phyloP scores from a whole-genome alignment of 208 protist genomes.

The Leishmania mexicana region DNA sequence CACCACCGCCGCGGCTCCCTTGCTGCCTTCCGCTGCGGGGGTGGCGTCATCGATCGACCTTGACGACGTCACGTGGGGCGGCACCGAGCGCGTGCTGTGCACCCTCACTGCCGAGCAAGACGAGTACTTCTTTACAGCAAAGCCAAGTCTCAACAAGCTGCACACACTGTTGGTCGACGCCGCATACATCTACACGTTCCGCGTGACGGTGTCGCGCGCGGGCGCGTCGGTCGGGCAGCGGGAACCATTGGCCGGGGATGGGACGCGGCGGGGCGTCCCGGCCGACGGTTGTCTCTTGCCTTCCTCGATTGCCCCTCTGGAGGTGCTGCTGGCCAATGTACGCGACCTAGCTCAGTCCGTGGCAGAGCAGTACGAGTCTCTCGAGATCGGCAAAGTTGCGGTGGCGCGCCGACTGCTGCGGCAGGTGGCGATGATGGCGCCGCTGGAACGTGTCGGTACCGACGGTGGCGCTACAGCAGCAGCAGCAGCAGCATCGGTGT shows the following conservation, averaged over 20 bases:
- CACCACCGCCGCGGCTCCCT: background rate
- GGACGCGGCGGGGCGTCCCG: background rate
- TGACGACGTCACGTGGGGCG: conserved; percentile 45
- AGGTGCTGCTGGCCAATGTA: conserved; percentile 25
- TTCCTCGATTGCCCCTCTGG: conserved; percentile 11
- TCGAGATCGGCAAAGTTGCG: conserved; percentile 19
- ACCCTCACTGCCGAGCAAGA: conserved; percentile 63
- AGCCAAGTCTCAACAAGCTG: conserved; percentile 57
- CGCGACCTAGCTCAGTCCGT: conserved; percentile 19
- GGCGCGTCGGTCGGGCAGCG: background rate
- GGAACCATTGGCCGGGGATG: background rate
- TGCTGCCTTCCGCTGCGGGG: background rate
- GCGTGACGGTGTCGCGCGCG: conserved; percentile 38
- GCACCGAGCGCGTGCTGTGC: conserved; percentile 72
- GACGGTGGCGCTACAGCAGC: background rate
- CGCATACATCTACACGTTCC: conserved; percentile 69
- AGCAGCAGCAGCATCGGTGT: background rate
- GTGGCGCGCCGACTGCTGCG: conserved; percentile 29
- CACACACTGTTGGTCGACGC: conserved; percentile 82
- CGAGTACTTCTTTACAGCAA: conserved; percentile 59
- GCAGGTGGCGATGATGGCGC: conserved; percentile 27
- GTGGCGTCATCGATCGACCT: background rate
- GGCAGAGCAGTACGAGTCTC: conserved; percentile 24
- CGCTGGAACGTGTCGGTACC: background rate
- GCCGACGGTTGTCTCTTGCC: conserved; percentile 2